A percentile compares a stretch with the other conserved stretches of the same genome.
These are phyloP conservation scores for Babesia sp. DNA, from an alignment of 169 alveolate genomes.

Conservation along the genomic window DNA sequence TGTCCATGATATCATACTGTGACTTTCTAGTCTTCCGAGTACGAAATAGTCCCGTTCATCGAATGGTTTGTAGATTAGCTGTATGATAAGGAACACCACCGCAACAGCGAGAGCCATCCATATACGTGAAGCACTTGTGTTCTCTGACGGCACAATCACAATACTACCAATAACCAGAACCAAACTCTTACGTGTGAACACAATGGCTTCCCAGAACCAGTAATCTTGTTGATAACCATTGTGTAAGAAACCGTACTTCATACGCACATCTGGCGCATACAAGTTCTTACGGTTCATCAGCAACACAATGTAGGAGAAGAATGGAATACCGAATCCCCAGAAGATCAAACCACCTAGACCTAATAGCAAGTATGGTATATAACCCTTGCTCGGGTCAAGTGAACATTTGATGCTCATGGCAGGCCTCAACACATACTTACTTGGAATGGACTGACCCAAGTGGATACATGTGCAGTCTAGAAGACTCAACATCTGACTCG, in stretches of 20 bases:
- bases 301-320: conserved; percentile 74
- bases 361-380: conserved; percentile 70
- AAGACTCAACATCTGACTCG: conserved; percentile 75
- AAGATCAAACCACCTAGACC: conserved; percentile 77
- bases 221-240: conserved; percentile 78
- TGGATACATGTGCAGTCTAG: conserved; percentile 73
- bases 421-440: conserved; percentile 75
- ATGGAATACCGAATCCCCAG: conserved; percentile 85
- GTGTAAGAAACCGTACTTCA: conserved; percentile 83
- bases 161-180: conserved; percentile 78
- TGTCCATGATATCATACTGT: conserved; percentile 76
- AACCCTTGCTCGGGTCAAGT: conserved; percentile 44
- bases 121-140: conserved; percentile 70
- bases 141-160: conserved; percentile 73
- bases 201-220: conserved; percentile 86
- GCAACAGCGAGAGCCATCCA: conserved; percentile 79
- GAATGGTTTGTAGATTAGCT: conserved; percentile 78
- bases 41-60: conserved; percentile 76
- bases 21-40: conserved; percentile 69
- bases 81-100: conserved; percentile 71
- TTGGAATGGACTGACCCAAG: conserved; percentile 59
- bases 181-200: conserved; percentile 77
- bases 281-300: conserved; percentile 73
- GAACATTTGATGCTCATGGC: conserved; percentile 80
- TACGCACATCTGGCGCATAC: conserved; percentile 75